Evolutionary conservation across 306 rosid species (phyloP), one percentile per base, ranked within the genome.

Genomic region (Trifolium pratense): DNA sequence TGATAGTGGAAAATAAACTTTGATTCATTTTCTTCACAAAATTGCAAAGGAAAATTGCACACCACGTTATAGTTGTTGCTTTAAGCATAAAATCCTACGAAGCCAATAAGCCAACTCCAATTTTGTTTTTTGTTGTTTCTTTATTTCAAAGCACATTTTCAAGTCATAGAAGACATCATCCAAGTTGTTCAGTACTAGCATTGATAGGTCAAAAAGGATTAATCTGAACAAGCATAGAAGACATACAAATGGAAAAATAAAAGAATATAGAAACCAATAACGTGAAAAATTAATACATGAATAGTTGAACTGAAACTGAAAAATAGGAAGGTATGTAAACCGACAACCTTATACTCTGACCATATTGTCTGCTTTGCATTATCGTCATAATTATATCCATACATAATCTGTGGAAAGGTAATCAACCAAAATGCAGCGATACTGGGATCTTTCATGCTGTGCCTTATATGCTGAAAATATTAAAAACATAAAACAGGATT

Each of bases 361-460:
- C 95, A 91, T 84, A 94, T 71, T 82, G 90, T 83, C 84, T 91
- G 84, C 92, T 94, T 91, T 76, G 90, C 82, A 5, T 87, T 91
- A 69, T 94, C 92, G 70, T 86, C 98, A 68, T 88, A 94, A 73
- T 87, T 84, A 46, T 85, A 85, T 75, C 92, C 98, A 73, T 92
- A 97, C 83, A 79, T 81, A 73, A 94, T 80, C 88, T 90, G 95
- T 65, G 98, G 98, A 83, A 88, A 87, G 63, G 95, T 91, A 57
- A 91, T 29, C 75, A 94, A 74, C 98, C 97, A 94, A 87, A 94
- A 94, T 59, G 96, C 96, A 78, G 98, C 98, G 53, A 91, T 89
- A 81, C 91, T 86, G 75, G 98, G 98, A 82, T 94, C 97, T 74
- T 88, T 94, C 97, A 94, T 89, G 89, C 96, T 89, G 65, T 94